Percentiles rank a stretch among this genome's conserved stretches.
Conservation (phyloP, 768 basidiomycete species). For the Cantharellus anzutake region DNA sequence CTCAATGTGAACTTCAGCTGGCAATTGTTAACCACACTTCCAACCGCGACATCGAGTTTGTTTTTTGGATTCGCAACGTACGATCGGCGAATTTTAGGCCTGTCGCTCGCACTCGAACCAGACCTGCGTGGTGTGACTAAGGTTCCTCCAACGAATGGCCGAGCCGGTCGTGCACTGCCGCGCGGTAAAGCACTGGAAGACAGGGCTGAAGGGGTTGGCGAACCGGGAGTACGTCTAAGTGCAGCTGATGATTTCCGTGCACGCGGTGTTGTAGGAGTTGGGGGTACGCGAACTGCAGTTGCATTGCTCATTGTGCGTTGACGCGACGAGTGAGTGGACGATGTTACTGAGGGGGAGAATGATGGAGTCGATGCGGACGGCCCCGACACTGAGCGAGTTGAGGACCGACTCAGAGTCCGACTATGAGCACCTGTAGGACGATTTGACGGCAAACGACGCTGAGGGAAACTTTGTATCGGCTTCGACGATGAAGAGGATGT, state of each 20-base stretch:
- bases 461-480: too few species aligned
- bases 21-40: conserved; percentile 80
- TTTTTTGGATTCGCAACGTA: conserved; percentile 82
- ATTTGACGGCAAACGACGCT: too few species aligned
- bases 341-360: conserved; percentile 26
- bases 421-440: conserved; percentile 10
- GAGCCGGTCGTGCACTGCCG: too few species aligned
- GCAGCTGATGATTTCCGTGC: too few species aligned
- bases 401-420: conserved; percentile 32
- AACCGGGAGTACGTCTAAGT: too few species aligned
- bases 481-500: too few species aligned
- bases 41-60: conserved; percentile 83
- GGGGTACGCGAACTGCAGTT: too few species aligned
- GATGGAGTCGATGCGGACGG: conserved; percentile 22
- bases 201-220: too few species aligned
- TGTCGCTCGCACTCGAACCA: not conserved
- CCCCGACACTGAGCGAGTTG: conserved; percentile 47
- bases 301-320: conserved; percentile 47
- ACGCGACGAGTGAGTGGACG: conserved; percentile 65
- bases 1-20: conserved; percentile 63
- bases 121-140: not conserved
- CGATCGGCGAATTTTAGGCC: conserved; percentile 30
- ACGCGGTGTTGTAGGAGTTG: too few species aligned
- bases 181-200: too few species aligned
- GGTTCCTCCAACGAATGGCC: too few species aligned